Conservation (phyloP, 805 yeast genomes). For the Spathaspora girioi region DNA sequence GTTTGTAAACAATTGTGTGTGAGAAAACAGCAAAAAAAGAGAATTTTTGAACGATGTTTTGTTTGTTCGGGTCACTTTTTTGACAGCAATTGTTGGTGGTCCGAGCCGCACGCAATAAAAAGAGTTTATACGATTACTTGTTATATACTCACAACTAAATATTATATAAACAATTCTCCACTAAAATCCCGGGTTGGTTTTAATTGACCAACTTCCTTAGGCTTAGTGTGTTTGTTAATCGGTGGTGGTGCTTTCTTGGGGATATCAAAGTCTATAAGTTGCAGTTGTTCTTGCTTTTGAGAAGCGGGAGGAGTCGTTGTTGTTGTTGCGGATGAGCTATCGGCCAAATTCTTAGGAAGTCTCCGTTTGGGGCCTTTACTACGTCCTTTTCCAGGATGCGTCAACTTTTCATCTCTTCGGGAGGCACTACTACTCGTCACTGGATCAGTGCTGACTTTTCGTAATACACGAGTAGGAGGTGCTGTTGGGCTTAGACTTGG, state of each 20-base stretch:
- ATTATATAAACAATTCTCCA: constrained; percentile 28
- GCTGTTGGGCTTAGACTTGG: constrained; percentile 4
- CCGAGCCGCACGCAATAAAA: background rate
- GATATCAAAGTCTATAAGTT: background rate
- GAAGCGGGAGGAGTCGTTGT: background rate
- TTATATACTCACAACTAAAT: background rate
- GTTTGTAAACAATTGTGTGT: background rate
- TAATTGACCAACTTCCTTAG: constrained; percentile 16
- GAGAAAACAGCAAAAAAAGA: background rate
- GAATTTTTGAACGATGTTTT: background rate
- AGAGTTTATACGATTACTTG: background rate
- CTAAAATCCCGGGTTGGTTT: constrained; percentile 24
- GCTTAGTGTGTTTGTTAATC: constrained; percentile 19
- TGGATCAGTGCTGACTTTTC: constrained; percentile 13
- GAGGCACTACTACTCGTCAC: constrained; percentile 12
- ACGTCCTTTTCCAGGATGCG: constrained; percentile 44
- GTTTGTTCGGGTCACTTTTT: background rate
- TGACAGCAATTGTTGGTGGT: background rate
- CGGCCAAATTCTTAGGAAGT: constrained; percentile 31
- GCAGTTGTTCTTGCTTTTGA: background rate
- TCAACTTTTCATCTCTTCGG: constrained; percentile 20
- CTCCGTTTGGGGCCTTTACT: constrained; percentile 52
- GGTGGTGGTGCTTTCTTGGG: constrained; percentile 16
- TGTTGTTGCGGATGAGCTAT: background rate
- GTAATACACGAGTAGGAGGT: constrained; percentile 3